Evolutionary conservation across 495 filamentous ascomycete genomes (phyloP), one percentile per base, ranked within the genome.

Genomic region (Hypomontagnella monticulosa): DNA sequence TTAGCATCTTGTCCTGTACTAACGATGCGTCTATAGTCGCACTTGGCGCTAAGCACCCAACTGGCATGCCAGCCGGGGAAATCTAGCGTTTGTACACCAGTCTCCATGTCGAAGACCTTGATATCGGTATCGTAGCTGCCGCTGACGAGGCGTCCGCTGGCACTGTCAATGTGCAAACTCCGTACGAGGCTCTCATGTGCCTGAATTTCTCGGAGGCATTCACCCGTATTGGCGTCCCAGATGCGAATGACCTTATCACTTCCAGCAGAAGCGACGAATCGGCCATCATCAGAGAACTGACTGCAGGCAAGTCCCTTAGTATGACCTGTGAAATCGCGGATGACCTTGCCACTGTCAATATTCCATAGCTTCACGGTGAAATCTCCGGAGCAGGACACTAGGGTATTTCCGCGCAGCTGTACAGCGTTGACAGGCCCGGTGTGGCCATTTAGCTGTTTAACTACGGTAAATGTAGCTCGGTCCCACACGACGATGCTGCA

Each of bases 1-100:
- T 94, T 88, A 8, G 92, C 89, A 69, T 98, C 93, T 76, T 99
- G 95, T 40, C 92, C 93, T 0, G 96, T 96, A 55, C 91, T 92
- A 42, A 99, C 89, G 57, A 99, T 93, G 34, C 95, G 85, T 46
- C 94, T 82, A 73, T 97, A 97, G 74, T 99, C 95, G 32, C 90
- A 90, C 79, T 98, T 97, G 20, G 96, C 95, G 61, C 90, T 92
- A 40, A 99, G 77, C 68, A 97, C 96, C 96, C 96, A 98, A 70
- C 92, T 96, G 12, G 89, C 89, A 37, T 96, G 95, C 92, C 92
- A 98, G 53, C 90, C 88, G 14, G 91, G 89, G 62, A 97, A 91
- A 59, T 91, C 85, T 48, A 93, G 83, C 30, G 91, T 82, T 37
- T 88, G 79, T 44, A 86, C 80, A 27, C 93, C 93, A 4, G 86